phyloP scores from a whole-genome alignment of 108 stramenopile species.

The Pseudonitzschia multistriata region DNA sequence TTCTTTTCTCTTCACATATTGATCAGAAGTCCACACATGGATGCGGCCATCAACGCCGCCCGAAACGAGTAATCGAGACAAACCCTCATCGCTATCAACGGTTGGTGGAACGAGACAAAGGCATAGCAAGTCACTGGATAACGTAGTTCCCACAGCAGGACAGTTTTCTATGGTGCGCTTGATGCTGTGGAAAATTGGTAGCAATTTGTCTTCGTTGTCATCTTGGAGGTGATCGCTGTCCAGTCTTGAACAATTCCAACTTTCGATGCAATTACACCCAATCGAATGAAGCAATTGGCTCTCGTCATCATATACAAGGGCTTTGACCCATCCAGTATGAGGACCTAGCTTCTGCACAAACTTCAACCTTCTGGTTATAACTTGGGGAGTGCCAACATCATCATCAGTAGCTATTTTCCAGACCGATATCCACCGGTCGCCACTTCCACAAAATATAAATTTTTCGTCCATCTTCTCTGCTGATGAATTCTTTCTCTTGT shows the following conservation, averaged over 20 bases:
- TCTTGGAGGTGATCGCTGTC: background rate
- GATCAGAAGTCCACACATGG: conserved; percentile 37
- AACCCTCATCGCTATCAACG: background rate
- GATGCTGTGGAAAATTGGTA: conserved; percentile 24
- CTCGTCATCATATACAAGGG: conserved; percentile 20
- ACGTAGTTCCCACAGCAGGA: conserved; percentile 37
- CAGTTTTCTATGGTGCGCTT: conserved; percentile 48
- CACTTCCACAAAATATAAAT: conserved; percentile 37
- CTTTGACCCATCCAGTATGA: conserved; percentile 63
- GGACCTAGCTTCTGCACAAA: conserved; percentile 40
- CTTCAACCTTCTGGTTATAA: background rate
- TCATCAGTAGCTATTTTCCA: conserved; percentile 16
- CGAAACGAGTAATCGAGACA: conserved; percentile 27
- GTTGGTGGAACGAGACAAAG: conserved; percentile 29
- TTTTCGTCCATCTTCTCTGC: background rate
- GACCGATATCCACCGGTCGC: conserved; percentile 43
- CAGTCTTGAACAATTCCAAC: conserved; percentile 29
- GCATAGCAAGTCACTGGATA: conserved; percentile 54
- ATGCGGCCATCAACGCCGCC: conserved; percentile 56
- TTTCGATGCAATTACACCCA: conserved; percentile 60
- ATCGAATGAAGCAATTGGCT: conserved; percentile 38
- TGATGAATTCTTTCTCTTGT: background rate
- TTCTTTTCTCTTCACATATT: background rate
- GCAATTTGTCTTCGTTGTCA: background rate
- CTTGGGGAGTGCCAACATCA: background rate